Percentiles rank a stretch among this genome's conserved stretches.
Evolutionary conservation across 2,329 filamentous ascomycete species (phyloP).

Genomic region (Colletotrichum navitas): DNA sequence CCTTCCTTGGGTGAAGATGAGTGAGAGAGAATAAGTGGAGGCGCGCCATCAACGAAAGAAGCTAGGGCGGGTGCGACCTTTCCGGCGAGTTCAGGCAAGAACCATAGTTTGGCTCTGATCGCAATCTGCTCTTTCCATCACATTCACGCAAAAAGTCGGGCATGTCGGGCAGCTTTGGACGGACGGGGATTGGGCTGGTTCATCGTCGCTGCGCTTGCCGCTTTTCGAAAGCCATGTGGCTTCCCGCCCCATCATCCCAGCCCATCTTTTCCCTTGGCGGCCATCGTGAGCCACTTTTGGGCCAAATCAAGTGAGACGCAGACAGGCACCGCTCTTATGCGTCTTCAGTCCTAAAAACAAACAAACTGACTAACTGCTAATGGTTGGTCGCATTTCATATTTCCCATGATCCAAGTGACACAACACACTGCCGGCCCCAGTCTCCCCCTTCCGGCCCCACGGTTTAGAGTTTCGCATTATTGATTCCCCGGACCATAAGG

Average conservation of each 20-base stretch:
- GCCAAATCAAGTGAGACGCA: neutral
- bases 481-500: constrained; percentile 16
- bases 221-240: constrained; percentile 24
- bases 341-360: neutral
- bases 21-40: neutral
- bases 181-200: neutral
- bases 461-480: constrained; percentile 32
- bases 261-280: neutral
- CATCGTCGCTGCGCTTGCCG: neutral
- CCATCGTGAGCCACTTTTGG: neutral
- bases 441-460: constrained; percentile 23
- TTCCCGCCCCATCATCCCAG: constrained; percentile 29
- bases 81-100: constrained; percentile 25
- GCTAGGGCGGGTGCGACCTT: constrained; percentile 32
- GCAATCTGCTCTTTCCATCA: constrained; percentile 1
- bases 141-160: neutral
- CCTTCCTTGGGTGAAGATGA: neutral
- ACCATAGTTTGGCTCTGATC: constrained; percentile 24
- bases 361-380: neutral
- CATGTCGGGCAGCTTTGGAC: neutral
- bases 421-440: neutral
- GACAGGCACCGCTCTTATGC: constrained; percentile 3
- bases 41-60: constrained; percentile 23
- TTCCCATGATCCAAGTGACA: constrained; percentile 12
- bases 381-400: constrained; percentile 5